Evolutionary conservation across 495 filamentous ascomycete species (phyloP), one percentile per base, ranked within the genome.

Genomic region (Xylaria intraflava): DNA sequence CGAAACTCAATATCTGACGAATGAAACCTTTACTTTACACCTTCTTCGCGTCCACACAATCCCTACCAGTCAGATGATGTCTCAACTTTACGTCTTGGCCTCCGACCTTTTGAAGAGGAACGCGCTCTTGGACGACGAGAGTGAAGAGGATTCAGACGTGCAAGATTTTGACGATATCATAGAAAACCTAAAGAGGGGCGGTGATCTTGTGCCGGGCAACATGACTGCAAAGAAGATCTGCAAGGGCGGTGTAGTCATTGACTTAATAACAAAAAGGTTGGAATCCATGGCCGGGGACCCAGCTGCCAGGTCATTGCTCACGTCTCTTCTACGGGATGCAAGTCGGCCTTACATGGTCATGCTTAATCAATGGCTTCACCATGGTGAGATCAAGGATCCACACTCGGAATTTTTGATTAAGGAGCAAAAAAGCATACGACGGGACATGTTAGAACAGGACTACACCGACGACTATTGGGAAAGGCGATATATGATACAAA

Each of bases 391-490:
- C 65, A 87, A 84, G 65, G 93, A 98, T 67, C 90, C 92, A 1
- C 94, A 96, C 66, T 82, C 80, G 11, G 93, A 98, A 65, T 98
- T 98, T 62, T 71, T 98, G 33, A 84, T 98, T 56, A 94, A 90
- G 58, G 93, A 98, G 67, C 90, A 95, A 65, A 92, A 92, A 69
- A 93, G 89, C 62, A 97, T 98, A 60, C 85, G 85, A 49, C 81
- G 93, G 17, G 94, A 96, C 61, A 80, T 86, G 60, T 72, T 98
- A 10, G 90, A 96, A 64, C 83, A 95, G 62, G 93, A 98, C 69
- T 98, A 96, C 60, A 97, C 91, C 0, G 93, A 98, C 62, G 93
- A 97, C 59, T 98, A 98, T 68, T 98, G 93, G 93, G 93, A 97
- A 63, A 90, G 95, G 67, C 79, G 93, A 51, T 98, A 98, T 61